Conservation (phyloP, 495 filamentous ascomycete species). For the Aspergillus conjunctus region DNA sequence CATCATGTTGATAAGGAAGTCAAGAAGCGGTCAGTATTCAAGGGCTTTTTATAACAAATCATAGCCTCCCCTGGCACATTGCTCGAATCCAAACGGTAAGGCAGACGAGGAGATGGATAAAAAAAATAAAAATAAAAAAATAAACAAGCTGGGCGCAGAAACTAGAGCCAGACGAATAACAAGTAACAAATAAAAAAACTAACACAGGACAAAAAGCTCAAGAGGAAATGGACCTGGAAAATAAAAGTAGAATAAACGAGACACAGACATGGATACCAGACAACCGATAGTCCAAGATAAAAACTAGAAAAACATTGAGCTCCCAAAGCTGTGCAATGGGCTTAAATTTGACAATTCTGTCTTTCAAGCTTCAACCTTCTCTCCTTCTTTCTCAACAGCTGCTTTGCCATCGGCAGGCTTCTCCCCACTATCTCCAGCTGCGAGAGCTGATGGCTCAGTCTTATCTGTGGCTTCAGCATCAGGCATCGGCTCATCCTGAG, state of each 20-base stretch:
- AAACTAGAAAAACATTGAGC: background rate
- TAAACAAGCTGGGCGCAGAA: background rate
- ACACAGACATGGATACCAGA: background rate
- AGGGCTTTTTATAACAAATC: constrained; percentile 2
- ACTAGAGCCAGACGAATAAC: background rate
- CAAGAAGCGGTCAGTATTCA: constrained; percentile 8
- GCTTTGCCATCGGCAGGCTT: constrained; percentile 27
- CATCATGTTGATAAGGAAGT: constrained; percentile 1
- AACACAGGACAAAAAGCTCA: constrained; percentile 3
- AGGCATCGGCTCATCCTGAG: constrained; percentile 44
- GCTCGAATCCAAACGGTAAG: constrained; percentile 8
- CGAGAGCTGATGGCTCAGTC: constrained; percentile 23
- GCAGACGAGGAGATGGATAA: constrained; percentile 7
- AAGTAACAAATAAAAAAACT: constrained; percentile 8
- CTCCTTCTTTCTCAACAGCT: constrained; percentile 24
- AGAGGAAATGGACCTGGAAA: background rate
- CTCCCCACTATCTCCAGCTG: constrained; percentile 26
- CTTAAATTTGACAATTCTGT: background rate
- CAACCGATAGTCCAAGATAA: background rate
- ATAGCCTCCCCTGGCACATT: background rate
- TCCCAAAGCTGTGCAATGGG: background rate
- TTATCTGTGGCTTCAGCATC: constrained; percentile 35
- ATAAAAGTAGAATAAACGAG: background rate
- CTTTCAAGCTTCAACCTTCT: constrained; percentile 26
- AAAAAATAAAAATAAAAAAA: constrained; percentile 3